phyloP scores from a whole-genome alignment of 768 basidiomycete species.

The Porphyrellus cyaneotinctus region DNA sequence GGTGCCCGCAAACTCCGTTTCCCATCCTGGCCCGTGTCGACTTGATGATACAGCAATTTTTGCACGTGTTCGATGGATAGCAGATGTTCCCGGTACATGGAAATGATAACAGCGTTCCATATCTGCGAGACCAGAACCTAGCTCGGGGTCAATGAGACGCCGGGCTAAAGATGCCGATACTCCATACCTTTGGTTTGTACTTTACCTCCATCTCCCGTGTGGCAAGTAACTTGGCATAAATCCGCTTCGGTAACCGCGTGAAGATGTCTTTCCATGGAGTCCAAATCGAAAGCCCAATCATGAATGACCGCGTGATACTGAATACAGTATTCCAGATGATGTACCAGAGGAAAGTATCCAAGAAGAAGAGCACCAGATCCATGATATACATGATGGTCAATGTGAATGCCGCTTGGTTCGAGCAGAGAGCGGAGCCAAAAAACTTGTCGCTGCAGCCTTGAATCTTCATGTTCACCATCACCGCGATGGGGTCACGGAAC shows the following conservation, averaged over 20 bases:
- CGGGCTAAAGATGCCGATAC: background rate
- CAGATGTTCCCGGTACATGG: conserved; percentile 99
- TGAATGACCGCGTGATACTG: conserved; percentile 83
- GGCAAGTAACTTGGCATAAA: conserved; percentile 92
- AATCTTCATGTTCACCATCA: conserved; percentile 96
- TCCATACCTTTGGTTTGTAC: conserved; percentile 95
- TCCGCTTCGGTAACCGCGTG: conserved; percentile 91
- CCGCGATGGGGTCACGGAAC: conserved; percentile 87
- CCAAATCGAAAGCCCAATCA: conserved; percentile 94
- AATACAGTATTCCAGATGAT: conserved; percentile 99
- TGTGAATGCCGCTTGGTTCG: conserved; percentile 92
- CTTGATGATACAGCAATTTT: conserved; percentile 95
- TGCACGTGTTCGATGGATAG: conserved; percentile 98
- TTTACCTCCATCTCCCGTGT: conserved; percentile 96
- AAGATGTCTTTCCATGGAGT: conserved; percentile 99
- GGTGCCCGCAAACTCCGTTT: conserved; percentile 91
- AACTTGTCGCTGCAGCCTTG: conserved; percentile 85
- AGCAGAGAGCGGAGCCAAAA: conserved; percentile 81
- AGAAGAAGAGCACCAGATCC: conserved; percentile 95
- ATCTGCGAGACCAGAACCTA: conserved; percentile 97
- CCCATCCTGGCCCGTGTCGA: conserved; percentile 78
- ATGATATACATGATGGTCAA: conserved; percentile 98
- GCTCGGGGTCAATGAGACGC: background rate
- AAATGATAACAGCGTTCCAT: conserved; percentile 99
- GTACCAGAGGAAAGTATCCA: conserved; percentile 99